Base-by-base conservation (phyloP, 2,329 filamentous ascomycete species). In the Coniochaeta prunicola region DNA sequence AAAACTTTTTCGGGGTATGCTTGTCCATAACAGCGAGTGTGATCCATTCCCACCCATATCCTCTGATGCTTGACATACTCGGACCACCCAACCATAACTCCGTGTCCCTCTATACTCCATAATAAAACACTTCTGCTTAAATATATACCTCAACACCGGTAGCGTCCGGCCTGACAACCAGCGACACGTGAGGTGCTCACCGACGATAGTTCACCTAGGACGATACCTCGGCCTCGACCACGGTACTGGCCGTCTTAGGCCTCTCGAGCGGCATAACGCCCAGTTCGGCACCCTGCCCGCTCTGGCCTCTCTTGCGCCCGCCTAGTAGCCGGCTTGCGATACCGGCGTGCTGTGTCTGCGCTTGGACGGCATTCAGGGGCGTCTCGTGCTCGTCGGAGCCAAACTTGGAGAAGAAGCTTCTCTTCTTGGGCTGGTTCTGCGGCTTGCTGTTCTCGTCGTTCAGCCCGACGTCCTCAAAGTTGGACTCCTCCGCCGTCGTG, bases 391-490 rank as follows among this genome's bases (percentile, higher is more conserved):
- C 72, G 58, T 76, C 73, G 26, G 92, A 89, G 57, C 88, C 88
- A 67, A 97, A 92, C 64, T 89, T 86, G 55, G 91, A 82, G 64
- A 97, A 91, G 69, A 96, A 87, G 13, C 89, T 82, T 59, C 86
- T 87, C 76, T 91, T 92, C 77, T 91, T 92, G 17, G 81, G 75
- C 9, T 21, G 60, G 54, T 34, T 74, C 64, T 70, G 69, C 57
- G 17, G 75, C 76, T 24, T 70, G 76, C 53, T 64, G 66, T 54
- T 59, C 38, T 94, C 91, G 64, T 96, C 92, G 60, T 87, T 85
- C 53, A 97, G 77, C 4, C 91, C 91, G 9, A 97, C 90, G 57
- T 97, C 93, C 70, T 97, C 93, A 66, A 97, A 97, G 15, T 79
- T 79, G 9, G 28, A 21, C 67, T 96, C 90, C 66, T 94, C 91